Evolutionary conservation across 345 rosid genomes (phyloP), one percentile per base, ranked within the genome.

Genomic region (Limnanthes douglasii): DNA sequence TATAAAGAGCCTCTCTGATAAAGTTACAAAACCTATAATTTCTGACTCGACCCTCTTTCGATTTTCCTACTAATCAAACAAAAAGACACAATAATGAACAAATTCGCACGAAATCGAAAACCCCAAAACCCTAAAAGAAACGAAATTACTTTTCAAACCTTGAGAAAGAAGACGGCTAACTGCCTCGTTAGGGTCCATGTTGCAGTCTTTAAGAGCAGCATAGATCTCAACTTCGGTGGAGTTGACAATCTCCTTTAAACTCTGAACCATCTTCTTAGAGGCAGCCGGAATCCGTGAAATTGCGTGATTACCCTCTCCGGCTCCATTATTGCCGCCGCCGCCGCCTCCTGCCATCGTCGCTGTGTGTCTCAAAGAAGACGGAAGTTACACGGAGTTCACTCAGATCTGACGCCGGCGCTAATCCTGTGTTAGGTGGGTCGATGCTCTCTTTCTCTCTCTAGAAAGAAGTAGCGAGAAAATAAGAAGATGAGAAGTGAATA

Each of bases 151-250:
- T n/a, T n/a, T n/a, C n/a, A 32, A 23, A 84, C 93, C 99, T 85
- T 78, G 94, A 40, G 72, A 19, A 43, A 90, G 88, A 10, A 85
- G 93, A 55, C 96, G 93, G 54, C 48, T 78, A 45, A 80, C 90
- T 21, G 99, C 62, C 50, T 90, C 94, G 56, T 85, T 62, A 43
- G 77, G 96, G 88, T 85, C 86, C 96, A 80, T 80, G 57, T 69
- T 64, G 57, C 96, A 90, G 28, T 90, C 96, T 45, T 73, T 69
- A 34, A 90, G 94, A 58, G 64, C 77, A 31, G 81, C 62, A 34
- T 85, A 85, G 86, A 90, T 90, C 94, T 90, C 99, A 31, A 45
- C 34, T 8, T 90, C 96, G 3, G 96, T 53, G 46, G 69, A 72
- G 78, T 61, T 75, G 11, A 90, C 88, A 57, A 85, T 78, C 73